phyloP scores from a whole-genome alignment of 2,329 filamentous ascomycete species.

The Daldinia eschscholtzii region DNA sequence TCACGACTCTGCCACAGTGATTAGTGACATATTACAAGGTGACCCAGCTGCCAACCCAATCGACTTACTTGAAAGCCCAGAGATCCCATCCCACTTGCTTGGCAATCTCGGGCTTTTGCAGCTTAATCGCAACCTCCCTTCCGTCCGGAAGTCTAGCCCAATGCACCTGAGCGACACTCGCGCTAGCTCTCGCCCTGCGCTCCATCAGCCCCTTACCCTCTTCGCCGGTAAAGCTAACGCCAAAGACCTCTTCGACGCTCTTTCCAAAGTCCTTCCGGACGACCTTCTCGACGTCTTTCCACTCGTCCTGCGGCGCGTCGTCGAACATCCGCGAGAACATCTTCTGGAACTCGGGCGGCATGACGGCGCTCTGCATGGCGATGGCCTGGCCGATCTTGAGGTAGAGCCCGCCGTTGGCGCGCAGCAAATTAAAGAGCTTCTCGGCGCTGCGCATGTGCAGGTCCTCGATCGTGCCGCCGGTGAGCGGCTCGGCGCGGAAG shows the following conservation, averaged over 20 bases:
- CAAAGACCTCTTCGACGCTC: constrained; percentile 90
- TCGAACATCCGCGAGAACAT: constrained; percentile 99
- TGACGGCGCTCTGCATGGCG: constrained; percentile 94
- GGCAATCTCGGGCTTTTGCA: constrained; percentile 94
- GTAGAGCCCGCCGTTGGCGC: constrained; percentile 91
- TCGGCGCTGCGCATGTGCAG: constrained; percentile 88
- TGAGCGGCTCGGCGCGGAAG: constrained; percentile 83
- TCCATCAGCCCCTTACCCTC: constrained; percentile 75
- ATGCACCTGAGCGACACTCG: constrained; percentile 96
- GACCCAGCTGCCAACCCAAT: neutral
- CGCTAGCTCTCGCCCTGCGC: constrained; percentile 75
- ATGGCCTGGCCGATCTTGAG: constrained; percentile 98
- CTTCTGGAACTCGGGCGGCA: constrained; percentile 93
- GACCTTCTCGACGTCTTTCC: constrained; percentile 86
- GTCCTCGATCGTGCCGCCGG: constrained; percentile 79
- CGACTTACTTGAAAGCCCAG: constrained; percentile 86
- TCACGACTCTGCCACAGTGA: constrained; percentile 71
- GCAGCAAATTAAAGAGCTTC: constrained; percentile 82
- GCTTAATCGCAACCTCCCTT: constrained; percentile 92
- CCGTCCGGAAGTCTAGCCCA: constrained; percentile 91
- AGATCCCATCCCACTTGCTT: constrained; percentile 94
- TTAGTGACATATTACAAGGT: constrained; percentile 34
- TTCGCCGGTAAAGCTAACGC: constrained; percentile 82
- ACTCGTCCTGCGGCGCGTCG: constrained; percentile 92
- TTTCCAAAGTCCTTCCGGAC: constrained; percentile 88